Conservation (phyloP, 106 monocot species). For the Dioscorea alata region DNA sequence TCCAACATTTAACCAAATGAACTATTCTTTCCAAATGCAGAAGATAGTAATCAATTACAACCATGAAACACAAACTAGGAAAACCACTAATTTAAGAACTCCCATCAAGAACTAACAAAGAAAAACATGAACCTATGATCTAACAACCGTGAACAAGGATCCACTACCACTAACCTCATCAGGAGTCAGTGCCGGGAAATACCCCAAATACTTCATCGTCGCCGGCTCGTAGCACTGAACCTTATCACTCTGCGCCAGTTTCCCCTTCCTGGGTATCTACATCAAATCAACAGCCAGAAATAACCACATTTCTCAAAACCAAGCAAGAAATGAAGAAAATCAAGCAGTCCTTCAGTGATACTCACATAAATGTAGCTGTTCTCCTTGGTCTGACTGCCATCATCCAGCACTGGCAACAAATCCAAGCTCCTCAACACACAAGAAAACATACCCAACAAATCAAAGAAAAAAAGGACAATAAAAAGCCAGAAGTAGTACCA, state of each 20-base stretch:
- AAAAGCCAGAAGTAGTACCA: slow-evolving; percentile 24
- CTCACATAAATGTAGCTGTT: slow-evolving; percentile 98
- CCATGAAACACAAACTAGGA: background rate
- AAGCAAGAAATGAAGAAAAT: too few relatives aligned
- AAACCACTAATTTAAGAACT: background rate
- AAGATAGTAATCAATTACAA: too few relatives aligned
- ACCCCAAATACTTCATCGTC: slow-evolving; percentile 94
- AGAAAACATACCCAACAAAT: slow-evolving; percentile 4
- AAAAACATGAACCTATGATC: background rate
- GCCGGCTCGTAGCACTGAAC: slow-evolving; percentile 97
- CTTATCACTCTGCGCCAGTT: slow-evolving; percentile 62
- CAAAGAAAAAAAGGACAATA: background rate
- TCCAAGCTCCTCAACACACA: background rate
- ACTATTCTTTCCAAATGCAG: too few relatives aligned
- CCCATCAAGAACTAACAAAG: background rate
- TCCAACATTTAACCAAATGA: too few relatives aligned
- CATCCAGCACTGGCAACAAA: slow-evolving; percentile 47
- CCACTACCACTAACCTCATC: slow-evolving; percentile 62
- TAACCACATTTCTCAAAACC: too few relatives aligned
- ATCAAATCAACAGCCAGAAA: background rate
- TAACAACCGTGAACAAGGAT: background rate
- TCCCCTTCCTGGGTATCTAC: slow-evolving; percentile 92
- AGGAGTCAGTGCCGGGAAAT: slow-evolving; percentile 73
- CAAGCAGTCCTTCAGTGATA: slow-evolving; percentile 4
- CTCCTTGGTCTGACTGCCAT: slow-evolving; percentile 72